Base-by-base conservation (phyloP, 768 basidiomycete species). In the Lanmaoa pseudosensibilis region DNA sequence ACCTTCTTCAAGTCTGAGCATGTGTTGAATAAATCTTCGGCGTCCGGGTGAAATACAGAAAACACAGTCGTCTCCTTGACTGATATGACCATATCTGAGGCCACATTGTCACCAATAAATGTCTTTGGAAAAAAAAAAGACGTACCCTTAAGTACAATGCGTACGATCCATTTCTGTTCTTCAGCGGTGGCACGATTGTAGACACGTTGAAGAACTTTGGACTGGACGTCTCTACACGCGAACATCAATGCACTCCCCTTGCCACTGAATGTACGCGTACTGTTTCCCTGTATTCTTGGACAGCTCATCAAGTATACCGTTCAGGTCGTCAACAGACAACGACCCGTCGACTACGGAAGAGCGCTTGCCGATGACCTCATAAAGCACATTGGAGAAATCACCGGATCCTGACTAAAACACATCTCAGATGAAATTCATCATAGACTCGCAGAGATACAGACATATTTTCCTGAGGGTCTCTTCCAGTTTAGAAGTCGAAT, bases 1-100 rank as follows among this genome's bases (percentile, higher is more conserved):
- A 99, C 92, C 55, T 91, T 90, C 77, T 95, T 95, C 45, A 98
- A 77, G 71, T 98, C 95, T 0, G 95, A 98, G 69, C 94, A 98
- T 1, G 94, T 94, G 68, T 98, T 98, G 77, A 92, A 99, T 9
- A 97, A 74, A 68, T 93, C 91, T 58, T 92, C 87, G 0, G 96
- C 95, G 63, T 98, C 94, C 0, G 92, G 90, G 72, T 99, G 97
- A 65, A 98, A 93, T 8, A 93, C 87, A 0, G 85, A 75, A 60
- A 99, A 87, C 1, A 98, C 88, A 0, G 94, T 94, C 12, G 89
- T 94, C 71, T 98, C 97, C 73, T 96, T 92, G 48, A 97, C 89
- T 1, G 88, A 90, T 55, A 98, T 95, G 45, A 84, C 80, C 80
- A 98, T 86, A 64, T 98, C 96, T 97, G 45, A 32, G 32, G 3